A percentile compares a stretch with the other conserved stretches of the same genome.
These are phyloP conservation scores for Mimosa pudica DNA, from an alignment of 306 rosid genomes.

Conservation along the genomic window DNA sequence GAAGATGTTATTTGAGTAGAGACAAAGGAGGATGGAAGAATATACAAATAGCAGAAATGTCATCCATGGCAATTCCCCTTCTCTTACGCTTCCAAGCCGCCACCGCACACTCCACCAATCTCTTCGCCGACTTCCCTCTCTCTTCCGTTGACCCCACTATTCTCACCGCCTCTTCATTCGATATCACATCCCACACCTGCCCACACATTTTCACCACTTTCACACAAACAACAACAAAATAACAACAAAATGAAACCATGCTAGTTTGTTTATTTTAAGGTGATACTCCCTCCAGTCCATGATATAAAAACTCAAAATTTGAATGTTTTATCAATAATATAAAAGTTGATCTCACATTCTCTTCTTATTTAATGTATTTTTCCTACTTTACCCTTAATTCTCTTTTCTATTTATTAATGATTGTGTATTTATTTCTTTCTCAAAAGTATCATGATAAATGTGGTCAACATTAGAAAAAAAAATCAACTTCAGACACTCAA, in stretches of 20 bases:
- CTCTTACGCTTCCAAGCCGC: constrained; percentile 82
- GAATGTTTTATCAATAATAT: too few species aligned
- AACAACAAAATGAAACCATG: neutral
- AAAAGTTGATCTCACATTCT: too few species aligned
- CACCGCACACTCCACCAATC: constrained; percentile 70
- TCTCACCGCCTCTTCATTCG: constrained; percentile 82
- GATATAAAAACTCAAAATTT: too few species aligned
- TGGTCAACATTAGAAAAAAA: too few species aligned
- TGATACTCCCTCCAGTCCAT: too few species aligned
- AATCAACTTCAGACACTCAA: too few species aligned
- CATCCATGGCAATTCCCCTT: constrained; percentile 70
- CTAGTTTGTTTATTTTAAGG: neutral
- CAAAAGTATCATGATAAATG: too few species aligned
- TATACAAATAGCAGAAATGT: constrained; percentile 88
- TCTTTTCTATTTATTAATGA: too few species aligned
- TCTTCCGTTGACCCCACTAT: constrained; percentile 57
- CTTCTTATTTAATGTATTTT: too few species aligned
- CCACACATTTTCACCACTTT: neutral
- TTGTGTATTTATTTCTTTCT: too few species aligned
- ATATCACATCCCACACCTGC: constrained; percentile 91
- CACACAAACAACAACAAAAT: too few species aligned
- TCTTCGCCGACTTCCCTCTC: constrained; percentile 52
- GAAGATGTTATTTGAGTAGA: constrained; percentile 25
- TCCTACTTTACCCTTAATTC: too few species aligned
- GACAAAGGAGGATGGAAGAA: constrained; percentile 65